Percentiles rank a stretch among this genome's conserved stretches.
phyloP scores from a whole-genome alignment of 2,329 filamentous ascomycete genomes.

The Aspergillus floridensis region DNA sequence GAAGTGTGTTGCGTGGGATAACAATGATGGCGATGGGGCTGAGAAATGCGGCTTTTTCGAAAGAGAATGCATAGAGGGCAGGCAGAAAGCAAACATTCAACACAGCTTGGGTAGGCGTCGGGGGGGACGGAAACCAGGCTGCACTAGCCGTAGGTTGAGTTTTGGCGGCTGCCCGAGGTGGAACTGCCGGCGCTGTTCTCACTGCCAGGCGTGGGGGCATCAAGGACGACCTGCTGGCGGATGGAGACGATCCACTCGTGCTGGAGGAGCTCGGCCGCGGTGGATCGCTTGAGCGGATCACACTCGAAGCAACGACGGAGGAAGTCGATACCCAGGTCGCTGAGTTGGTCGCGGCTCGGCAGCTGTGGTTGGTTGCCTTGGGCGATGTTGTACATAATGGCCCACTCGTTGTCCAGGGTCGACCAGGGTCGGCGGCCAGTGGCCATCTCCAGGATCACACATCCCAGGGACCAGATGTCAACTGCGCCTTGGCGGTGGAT shows the following conservation, averaged over 20 bases:
- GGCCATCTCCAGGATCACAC: constrained; percentile 96
- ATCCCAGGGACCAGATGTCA: constrained; percentile 95
- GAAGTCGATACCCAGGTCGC: constrained; percentile 81
- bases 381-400: constrained; percentile 99
- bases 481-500: constrained; percentile 79
- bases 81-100: neutral
- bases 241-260: constrained; percentile 77
- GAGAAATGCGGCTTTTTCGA: too few relatives aligned
- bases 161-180: constrained; percentile 29
- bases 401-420: constrained; percentile 96
- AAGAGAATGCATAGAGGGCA: too few relatives aligned
- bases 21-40: neutral
- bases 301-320: constrained; percentile 80
- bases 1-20: neutral
- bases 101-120: too few relatives aligned
- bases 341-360: constrained; percentile 78
- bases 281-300: constrained; percentile 74
- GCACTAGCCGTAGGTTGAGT: constrained; percentile 25
- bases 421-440: constrained; percentile 94
- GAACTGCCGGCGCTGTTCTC: constrained; percentile 39
- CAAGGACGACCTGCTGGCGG: constrained; percentile 47
- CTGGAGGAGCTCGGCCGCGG: constrained; percentile 83
- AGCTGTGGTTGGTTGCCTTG: constrained; percentile 90
- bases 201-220: constrained; percentile 39
- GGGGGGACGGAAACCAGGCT: constrained; percentile 2